Conservation (phyloP, 208 protist genomes). For the Angomonas deanei region DNA sequence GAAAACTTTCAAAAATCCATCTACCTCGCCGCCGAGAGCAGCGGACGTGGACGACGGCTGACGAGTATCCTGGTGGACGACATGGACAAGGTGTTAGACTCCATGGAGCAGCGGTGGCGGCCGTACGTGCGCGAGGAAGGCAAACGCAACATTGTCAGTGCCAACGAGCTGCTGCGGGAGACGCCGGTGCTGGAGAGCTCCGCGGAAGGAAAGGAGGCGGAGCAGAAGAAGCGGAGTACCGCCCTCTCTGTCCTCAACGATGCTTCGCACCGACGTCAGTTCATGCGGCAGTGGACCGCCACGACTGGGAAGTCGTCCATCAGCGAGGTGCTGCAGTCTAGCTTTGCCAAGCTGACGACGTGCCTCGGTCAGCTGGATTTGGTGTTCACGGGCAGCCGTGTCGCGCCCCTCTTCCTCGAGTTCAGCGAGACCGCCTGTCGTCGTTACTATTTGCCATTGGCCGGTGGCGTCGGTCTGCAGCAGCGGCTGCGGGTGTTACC, state of each 20-base stretch:
- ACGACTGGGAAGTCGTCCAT: slow-evolving; percentile 35
- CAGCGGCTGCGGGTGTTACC: slow-evolving; percentile 77
- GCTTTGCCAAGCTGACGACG: slow-evolving; percentile 55
- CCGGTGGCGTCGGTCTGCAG: slow-evolving; percentile 59
- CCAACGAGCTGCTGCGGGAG: not conserved
- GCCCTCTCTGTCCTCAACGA: not conserved
- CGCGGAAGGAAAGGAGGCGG: not conserved
- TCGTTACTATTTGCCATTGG: slow-evolving; percentile 62
- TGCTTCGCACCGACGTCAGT: slow-evolving; percentile 21
- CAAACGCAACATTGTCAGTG: not conserved
- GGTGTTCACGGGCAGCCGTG: slow-evolving; percentile 55
- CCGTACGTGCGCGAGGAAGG: not conserved
- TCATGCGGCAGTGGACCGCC: slow-evolving; percentile 22
- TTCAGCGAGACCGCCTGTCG: slow-evolving; percentile 40
- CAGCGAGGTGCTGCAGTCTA: slow-evolving; percentile 28
- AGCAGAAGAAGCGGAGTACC: not conserved
- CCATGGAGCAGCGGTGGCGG: slow-evolving; percentile 67
- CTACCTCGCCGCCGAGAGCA: slow-evolving; percentile 13
- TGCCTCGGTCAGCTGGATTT: slow-evolving; percentile 70
- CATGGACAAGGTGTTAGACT: slow-evolving; percentile 56
- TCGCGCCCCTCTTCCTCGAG: slow-evolving; percentile 44
- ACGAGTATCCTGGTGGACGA: slow-evolving; percentile 69
- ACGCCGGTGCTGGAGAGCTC: not conserved
- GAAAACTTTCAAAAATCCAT: slow-evolving; percentile 56
- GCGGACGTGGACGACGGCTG: slow-evolving; percentile 9